Evolutionary conservation across 2,329 filamentous ascomycete genomes (phyloP), one percentile per base, ranked within the genome.

Genomic region (Aspergillus sp.): DNA sequence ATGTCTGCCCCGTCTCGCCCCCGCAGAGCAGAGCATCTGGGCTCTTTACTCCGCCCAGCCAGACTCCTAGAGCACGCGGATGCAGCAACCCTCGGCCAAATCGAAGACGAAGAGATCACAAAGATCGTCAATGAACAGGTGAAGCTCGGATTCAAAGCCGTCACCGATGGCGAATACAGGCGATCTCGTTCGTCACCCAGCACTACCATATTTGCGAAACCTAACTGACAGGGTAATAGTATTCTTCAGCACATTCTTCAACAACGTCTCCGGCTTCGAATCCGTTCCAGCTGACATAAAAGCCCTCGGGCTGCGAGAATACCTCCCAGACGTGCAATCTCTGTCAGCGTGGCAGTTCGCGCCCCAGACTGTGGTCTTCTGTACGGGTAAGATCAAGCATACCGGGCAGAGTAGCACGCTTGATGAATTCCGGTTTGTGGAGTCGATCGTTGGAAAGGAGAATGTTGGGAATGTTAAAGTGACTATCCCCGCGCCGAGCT

Each of bases 11-110:
- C 4, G 5, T 6, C 27, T 9, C 84, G 41, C 87, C 86, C 50
- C 90, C 89, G 74, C 83, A 30, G 89, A 68, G 86, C 87, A 58
- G 88, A 91, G 74, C 88, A 90, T 63, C 81, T 89, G 59, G 88
- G 88, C 48, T 90, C 87, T 12, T 79, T 90, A 24, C 82, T 90
- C 58, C 86, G 88, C 30, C 87, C 88, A 1, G 73, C 83, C 52
- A 75, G 81, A 49, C 81, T 91, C 20, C 78, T 89, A 12, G 78
- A 84, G 47, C 83, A 82, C 62, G 70, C 81, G 39, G 75, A 79
- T 4, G 70, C 78, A 49, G 77, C 83, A n/a, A 81, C 86, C 59
- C 81, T 92, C 7, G 76, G 76, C 1, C 78, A 79, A 1, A 73
- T 88, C 20, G 89, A 92, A 74, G 83, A 86, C 66, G 81, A 83